Evolutionary conservation across 2,329 filamentous ascomycete genomes (phyloP).

Genomic region (Pseudocercospora fijiensis): DNA sequence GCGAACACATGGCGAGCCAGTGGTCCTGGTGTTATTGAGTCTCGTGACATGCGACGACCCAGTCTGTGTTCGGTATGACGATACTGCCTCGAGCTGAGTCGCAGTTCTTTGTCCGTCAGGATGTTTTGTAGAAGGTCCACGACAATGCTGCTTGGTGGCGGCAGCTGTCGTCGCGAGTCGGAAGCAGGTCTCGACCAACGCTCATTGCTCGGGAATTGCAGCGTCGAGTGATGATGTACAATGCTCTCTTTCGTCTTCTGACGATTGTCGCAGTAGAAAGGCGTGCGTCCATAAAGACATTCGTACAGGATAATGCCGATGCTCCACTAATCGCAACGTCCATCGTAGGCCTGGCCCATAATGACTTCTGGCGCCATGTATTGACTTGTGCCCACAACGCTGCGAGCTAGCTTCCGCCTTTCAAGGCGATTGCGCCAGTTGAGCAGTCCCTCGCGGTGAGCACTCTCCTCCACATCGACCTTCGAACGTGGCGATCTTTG

Average conservation of each 20-base stretch:
- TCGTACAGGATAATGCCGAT: constrained; percentile 92
- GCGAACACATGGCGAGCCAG: constrained; percentile 63
- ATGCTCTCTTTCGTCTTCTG: constrained; percentile 86
- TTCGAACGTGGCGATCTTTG: constrained; percentile 19
- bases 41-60: constrained; percentile 43
- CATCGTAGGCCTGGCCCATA: constrained; percentile 78
- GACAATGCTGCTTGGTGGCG: constrained; percentile 65
- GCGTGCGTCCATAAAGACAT: constrained; percentile 88
- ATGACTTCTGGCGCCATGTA: constrained; percentile 98
- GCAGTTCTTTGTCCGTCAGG: constrained; percentile 69
- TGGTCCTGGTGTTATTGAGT: constrained; percentile 42
- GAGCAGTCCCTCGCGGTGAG: constrained; percentile 38
- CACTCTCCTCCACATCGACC: constrained; percentile 28
- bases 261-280: constrained; percentile 79
- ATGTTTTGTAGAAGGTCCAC: constrained; percentile 73
- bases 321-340: constrained; percentile 95
- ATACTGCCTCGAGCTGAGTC: constrained; percentile 72
- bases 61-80: constrained; percentile 59
- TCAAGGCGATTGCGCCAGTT: constrained; percentile 48
- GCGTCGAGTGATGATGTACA: constrained; percentile 66
- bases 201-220: constrained; percentile 66
- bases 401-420: constrained; percentile 72
- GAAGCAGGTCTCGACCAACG: constrained; percentile 55
- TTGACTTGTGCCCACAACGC: constrained; percentile 90
- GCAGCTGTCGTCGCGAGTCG: constrained; percentile 37